Evolutionary conservation across 257 asterid genomes (phyloP).

Genomic region (Solanum chmielewskii): DNA sequence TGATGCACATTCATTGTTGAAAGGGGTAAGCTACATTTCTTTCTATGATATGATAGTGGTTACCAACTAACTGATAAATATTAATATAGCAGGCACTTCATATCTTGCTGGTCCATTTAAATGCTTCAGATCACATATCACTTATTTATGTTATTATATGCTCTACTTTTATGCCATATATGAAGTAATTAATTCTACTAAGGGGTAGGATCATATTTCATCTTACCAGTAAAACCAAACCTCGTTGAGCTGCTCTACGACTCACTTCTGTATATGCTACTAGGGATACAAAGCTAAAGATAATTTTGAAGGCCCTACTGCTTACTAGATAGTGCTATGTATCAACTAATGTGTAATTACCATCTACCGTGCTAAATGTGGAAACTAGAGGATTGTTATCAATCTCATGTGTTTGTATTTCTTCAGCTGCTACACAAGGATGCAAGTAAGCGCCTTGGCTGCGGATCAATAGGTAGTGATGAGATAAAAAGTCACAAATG

Average conservation of each 20-base stretch:
- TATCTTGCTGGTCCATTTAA: neutral
- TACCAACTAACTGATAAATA: neutral
- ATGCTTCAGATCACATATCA: neutral
- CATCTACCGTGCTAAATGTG: neutral
- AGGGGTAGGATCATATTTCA: neutral
- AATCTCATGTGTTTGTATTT: neutral
- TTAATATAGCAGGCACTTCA: neutral
- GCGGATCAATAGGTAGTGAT: constrained; percentile 36
- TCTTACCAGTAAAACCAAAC: neutral
- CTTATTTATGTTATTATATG: neutral
- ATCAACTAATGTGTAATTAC: neutral
- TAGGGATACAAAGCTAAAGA: neutral
- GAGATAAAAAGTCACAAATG: constrained; percentile 63
- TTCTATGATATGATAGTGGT: neutral
- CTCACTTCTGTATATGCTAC: neutral
- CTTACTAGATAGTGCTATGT: neutral
- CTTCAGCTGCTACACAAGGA: constrained; percentile 65
- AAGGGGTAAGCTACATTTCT: constrained; percentile 44
- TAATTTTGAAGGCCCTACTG: neutral
- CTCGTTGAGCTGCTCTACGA: neutral
- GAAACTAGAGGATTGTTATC: neutral
- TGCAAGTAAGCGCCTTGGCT: constrained; percentile 45
- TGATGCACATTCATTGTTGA: constrained; percentile 64
- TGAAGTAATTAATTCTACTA: neutral
- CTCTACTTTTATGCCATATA: neutral